Conservation (phyloP, 139 green algal species). For the Yamagishiella unicocca region DNA sequence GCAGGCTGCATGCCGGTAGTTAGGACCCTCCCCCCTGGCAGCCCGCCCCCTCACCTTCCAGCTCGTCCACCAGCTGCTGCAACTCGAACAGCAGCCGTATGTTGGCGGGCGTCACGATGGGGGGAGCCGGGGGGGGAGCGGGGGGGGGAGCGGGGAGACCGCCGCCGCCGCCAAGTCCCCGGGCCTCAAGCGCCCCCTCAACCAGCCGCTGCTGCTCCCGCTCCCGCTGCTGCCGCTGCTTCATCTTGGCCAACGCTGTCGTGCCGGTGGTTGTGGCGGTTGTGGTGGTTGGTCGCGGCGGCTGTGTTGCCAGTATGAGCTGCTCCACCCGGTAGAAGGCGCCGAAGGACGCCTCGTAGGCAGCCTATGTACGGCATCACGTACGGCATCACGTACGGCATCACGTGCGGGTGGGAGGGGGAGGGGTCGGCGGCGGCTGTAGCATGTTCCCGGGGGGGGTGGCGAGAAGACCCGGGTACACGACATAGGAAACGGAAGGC, state of each 20-base stretch:
- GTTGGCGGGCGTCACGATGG: conserved; percentile 74
- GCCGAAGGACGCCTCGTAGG: conserved; percentile 89
- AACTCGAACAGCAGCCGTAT: conserved; percentile 86
- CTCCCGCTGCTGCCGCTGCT: neutral
- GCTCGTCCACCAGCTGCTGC: conserved; percentile 76
- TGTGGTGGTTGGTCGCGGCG: neutral
- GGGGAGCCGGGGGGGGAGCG: conserved; percentile 50
- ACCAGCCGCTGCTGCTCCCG: neutral
- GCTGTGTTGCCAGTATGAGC: conserved; percentile 62
- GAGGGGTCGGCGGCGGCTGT: neutral
- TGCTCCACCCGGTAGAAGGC: conserved; percentile 93
- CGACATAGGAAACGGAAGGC: no score
- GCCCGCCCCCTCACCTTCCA: conserved; percentile 50
- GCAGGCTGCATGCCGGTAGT: neutral
- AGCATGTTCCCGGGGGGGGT: no score
- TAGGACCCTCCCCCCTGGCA: neutral
- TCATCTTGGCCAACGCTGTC: no score
- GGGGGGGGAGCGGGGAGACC: neutral
- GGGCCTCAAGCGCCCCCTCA: neutral
- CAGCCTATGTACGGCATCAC: no score
- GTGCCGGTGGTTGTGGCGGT: neutral
- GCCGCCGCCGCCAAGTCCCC: neutral
- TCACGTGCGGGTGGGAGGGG: neutral
- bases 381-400: no score
- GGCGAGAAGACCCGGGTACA: no score